Base-by-base conservation (phyloP, 2,329 filamentous ascomycete genomes). In the Diaporthe sp. region DNA sequence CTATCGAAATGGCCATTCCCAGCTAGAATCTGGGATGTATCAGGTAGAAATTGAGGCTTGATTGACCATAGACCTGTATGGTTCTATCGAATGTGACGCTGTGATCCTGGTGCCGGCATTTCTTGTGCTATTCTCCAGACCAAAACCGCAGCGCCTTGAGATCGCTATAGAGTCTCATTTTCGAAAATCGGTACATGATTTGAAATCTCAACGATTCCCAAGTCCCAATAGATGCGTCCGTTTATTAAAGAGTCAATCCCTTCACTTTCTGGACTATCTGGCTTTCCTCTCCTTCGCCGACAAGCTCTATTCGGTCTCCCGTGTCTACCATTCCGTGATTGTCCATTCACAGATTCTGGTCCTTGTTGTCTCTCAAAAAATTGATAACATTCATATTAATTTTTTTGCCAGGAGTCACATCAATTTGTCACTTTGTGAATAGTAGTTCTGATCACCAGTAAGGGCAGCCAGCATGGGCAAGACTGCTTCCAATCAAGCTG, bases 401-500 rank as follows among this genome's bases (percentile, higher is more conserved):
- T 7, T 30, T 10, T 3, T 30, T 5, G 17, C 19, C 9, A 9
- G 13, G 10, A 17, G 5, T 50, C n/a, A 3, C 30, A 25, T n/a
- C 42, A 35, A 25, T 3, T 38, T 25, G 12, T 22, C 15, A 15
- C 40, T 10, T 19, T 25, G 10, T 45, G 28, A 38, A 42, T 25
- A 28, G 25, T 8, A 73, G 22, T 17, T 67, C 15, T 45, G 19
- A 35, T 17, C 7, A 45, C 33, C 33, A 58, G 35, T 19, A 25
- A 15, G 17, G 28, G 9, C 52, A 28, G 8, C 10, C 45, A 9
- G 17, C 15, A 50, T 67, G 61, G 61, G 52, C 30, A 67, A 67
- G 19, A 52, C 19, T 38, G 22, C 30, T 38, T 58, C 68, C 54
- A 71, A 42, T 12, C 54, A 47, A 38, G 50, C 52, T n/a, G 68